These are phyloP conservation scores for Allantophomopsis cytisporea DNA, from an alignment of 2,329 filamentous ascomycete species.

Conservation along the genomic window DNA sequence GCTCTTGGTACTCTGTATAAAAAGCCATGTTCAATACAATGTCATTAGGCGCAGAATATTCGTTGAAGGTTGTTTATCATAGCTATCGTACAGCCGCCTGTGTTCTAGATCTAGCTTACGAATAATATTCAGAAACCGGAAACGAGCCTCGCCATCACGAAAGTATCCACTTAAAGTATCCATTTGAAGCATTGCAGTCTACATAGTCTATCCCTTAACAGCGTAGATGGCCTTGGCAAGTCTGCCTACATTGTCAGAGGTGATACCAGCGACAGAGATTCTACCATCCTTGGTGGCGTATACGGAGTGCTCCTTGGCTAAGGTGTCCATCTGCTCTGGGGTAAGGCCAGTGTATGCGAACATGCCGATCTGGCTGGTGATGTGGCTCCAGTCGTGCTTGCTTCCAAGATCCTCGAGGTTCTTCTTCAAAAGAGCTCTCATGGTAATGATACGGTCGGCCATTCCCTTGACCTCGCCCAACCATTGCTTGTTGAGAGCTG, in stretches of 20 bases:
- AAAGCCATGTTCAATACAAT: too few relatives aligned
- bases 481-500: constrained; percentile 84
- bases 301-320: constrained; percentile 93
- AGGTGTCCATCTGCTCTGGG: constrained; percentile 77
- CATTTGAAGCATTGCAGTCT: too few relatives aligned
- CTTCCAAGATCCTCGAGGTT: constrained; percentile 91
- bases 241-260: constrained; percentile 62
- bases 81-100: too few relatives aligned
- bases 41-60: too few relatives aligned
- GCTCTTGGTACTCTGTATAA: too few relatives aligned
- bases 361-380: constrained; percentile 98
- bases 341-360: constrained; percentile 95
- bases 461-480: constrained; percentile 93
- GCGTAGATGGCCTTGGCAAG: constrained; percentile 77
- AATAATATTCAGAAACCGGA: too few relatives aligned
- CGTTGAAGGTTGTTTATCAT: too few relatives aligned
- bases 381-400: constrained; percentile 98
- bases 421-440: constrained; percentile 87
- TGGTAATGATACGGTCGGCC: constrained; percentile 98
- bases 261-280: constrained; percentile 79
- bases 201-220: constrained; percentile 37
- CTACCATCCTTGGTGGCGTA: constrained; percentile 91
- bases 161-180: too few relatives aligned
- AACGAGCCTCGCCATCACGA: too few relatives aligned
- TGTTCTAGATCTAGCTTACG: too few relatives aligned